Evolutionary conservation across 768 basidiomycete species (phyloP), one percentile per base, ranked within the genome.

Genomic region (Lactarius psammicola): DNA sequence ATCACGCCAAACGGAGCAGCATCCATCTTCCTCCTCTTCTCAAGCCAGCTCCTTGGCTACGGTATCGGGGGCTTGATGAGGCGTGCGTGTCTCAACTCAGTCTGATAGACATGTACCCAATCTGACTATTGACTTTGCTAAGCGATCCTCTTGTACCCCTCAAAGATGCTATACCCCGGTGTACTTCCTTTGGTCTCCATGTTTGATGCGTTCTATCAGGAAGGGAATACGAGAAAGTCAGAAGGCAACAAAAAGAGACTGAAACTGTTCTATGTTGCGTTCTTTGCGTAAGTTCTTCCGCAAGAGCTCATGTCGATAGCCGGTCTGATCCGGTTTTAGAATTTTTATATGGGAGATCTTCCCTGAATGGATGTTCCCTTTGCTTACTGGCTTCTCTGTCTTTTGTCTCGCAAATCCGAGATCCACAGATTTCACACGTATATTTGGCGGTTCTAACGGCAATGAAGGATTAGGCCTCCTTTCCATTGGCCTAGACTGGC

Each of bases 1-100:
- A 79, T 84, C 62, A 80, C 77, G 4, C 82, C 84, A 2, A 82
- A 82, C 55, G 70, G 79, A 28, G 78, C 66, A 7, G 70, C 78
- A 18, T 80, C 82, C 40, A 79, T 85, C 42, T 80, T 85, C 51
- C 64, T 81, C 59, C 67, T 81, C 11, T 70, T 75, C 74, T 72
- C 74, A 3, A 76, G 71, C 31, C 75, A 77, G 60, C 70, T 75
- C 28, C 72, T 78, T 64, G 84, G 85, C 15, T 86, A 84, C 60
- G 84, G 84, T 2, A 80, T 86, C n/a, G 82, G 81, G 66, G 84
- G 84, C 42, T 68, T 84, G 56, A 76, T 86, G 71, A 77, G 81
- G 75, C 68, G 83, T 83, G 62, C 68, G 79, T 69, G 59, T n/a
- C 49, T 33, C 58, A 34, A 17, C 31, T 10, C 28, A 17, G 2